Evolutionary conservation across 1,284 basidiomycete species (phyloP).

Genomic region (Erythrobasidium hasegawianum): DNA sequence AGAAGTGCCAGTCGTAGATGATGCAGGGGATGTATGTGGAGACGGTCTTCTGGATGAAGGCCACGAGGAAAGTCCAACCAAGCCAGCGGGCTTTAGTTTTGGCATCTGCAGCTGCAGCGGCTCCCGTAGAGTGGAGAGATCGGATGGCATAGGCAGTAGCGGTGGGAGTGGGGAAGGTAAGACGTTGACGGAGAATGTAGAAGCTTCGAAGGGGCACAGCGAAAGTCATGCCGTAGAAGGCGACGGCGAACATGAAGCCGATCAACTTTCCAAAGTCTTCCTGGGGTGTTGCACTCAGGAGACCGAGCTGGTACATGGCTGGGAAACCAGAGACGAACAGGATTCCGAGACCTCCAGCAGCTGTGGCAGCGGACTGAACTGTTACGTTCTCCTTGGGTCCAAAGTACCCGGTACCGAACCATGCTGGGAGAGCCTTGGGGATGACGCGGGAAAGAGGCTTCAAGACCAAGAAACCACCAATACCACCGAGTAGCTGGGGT

Average conservation of each 20-base stretch:
- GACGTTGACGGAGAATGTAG: conserved; percentile 65
- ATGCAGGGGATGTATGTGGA: conserved; percentile 63
- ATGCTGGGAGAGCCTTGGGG: conserved; percentile 53
- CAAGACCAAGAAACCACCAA: conserved; percentile 64
- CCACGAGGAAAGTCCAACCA: conserved; percentile 55
- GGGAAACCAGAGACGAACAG: conserved; percentile 64
- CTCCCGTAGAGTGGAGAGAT: conserved; percentile 58
- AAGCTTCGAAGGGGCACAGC: conserved; percentile 47
- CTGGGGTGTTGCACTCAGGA: conserved; percentile 54
- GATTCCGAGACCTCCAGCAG: conserved; percentile 60
- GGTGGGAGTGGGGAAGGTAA: conserved; percentile 65
- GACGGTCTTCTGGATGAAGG: conserved; percentile 59
- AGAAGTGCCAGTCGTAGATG: conserved; percentile 65
- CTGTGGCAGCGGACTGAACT: conserved; percentile 57
- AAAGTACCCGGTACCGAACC: conserved; percentile 60
- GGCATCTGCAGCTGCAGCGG: conserved; percentile 55
- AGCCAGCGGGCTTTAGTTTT: conserved; percentile 60
- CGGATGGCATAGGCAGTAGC: conserved; percentile 67
- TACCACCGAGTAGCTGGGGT: conserved; percentile 61
- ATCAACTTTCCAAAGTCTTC: conserved; percentile 59
- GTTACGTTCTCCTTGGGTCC: conserved; percentile 67
- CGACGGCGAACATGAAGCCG: conserved; percentile 58
- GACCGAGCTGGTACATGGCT: conserved; percentile 61
- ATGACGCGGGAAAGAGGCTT: conserved; percentile 55
- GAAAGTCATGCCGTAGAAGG: conserved; percentile 59